These are phyloP conservation scores for Selenicereus undatus DNA, from an alignment of 148 eudicot species.

Conservation along the genomic window DNA sequence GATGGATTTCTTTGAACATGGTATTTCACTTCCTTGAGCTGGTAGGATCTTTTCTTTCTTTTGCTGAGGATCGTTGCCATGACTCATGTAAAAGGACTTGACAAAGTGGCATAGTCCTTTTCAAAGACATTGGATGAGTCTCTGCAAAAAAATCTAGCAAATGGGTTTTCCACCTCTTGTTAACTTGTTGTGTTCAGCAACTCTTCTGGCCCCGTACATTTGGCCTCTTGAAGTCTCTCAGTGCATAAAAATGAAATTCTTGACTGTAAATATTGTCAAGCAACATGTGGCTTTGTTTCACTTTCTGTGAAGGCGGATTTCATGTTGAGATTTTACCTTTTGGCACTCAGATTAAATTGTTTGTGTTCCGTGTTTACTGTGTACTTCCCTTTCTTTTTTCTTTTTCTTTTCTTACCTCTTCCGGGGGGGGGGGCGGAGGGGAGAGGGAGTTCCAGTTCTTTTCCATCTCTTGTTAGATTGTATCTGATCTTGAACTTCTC, in stretches of 20 bases:
- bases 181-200: not conserved
- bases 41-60: not conserved
- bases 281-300: not conserved
- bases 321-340: not conserved
- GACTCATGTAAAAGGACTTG: not conserved
- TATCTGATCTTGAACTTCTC: not conserved
- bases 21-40: not conserved
- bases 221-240: not conserved
- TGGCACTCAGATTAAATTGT: not conserved
- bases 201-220: not conserved
- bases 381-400: no score
- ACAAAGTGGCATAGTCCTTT: not conserved
- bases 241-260: not conserved
- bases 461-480: not conserved
- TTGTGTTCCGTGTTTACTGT: not conserved
- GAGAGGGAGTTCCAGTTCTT: not conserved
- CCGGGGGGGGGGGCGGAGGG: not conserved
- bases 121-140: slow-evolving; percentile 1
- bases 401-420: no score
- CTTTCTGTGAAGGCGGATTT: no score
- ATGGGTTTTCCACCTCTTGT: not conserved
- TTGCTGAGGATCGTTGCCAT: not conserved
- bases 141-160: not conserved
- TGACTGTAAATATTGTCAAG: no score
- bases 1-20: not conserved